Evolutionary conservation across 2,329 filamentous ascomycete genomes (phyloP).

Genomic region (Trichoderma sp.): DNA sequence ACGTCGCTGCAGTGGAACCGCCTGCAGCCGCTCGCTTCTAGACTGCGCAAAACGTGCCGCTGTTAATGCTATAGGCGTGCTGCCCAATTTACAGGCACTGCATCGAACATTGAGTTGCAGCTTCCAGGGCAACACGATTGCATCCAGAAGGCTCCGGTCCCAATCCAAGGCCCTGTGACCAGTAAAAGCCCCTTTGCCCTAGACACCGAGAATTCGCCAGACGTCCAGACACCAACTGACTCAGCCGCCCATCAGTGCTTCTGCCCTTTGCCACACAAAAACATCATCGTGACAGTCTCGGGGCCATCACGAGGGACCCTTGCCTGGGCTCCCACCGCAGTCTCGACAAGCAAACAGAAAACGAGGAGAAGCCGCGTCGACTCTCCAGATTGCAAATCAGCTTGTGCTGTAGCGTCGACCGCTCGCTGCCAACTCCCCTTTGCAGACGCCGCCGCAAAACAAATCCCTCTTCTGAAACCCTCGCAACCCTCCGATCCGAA

Average conservation of each 20-base stretch:
- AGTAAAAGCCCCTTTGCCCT: background rate
- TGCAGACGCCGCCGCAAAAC: background rate
- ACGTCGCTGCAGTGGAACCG: constrained; percentile 9
- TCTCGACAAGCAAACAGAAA: background rate
- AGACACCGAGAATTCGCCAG: background rate
- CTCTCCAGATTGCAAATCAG: background rate
- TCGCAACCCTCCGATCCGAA: constrained; percentile 26
- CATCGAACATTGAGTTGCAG: background rate
- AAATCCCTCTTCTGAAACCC: constrained; percentile 7
- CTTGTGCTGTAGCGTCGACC: constrained; percentile 14
- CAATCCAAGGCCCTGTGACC: background rate
- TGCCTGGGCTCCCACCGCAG: background rate
- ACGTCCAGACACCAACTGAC: background rate
- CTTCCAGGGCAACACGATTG: background rate
- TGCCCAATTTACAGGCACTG: background rate
- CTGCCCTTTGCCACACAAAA: constrained; percentile 10
- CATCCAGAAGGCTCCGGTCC: background rate
- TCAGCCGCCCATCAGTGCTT: background rate
- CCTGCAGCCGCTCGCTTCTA: background rate
- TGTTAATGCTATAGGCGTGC: background rate
- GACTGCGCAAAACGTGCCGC: background rate
- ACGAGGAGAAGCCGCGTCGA: background rate
- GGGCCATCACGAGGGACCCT: constrained; percentile 1
- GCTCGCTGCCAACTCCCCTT: background rate
- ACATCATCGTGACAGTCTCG: constrained; percentile 14